A percentile compares a stretch with the other conserved stretches of the same genome.
phyloP scores from a whole-genome alignment of 2,329 filamentous ascomycete species.

The Dothiorella sarmentorum region DNA sequence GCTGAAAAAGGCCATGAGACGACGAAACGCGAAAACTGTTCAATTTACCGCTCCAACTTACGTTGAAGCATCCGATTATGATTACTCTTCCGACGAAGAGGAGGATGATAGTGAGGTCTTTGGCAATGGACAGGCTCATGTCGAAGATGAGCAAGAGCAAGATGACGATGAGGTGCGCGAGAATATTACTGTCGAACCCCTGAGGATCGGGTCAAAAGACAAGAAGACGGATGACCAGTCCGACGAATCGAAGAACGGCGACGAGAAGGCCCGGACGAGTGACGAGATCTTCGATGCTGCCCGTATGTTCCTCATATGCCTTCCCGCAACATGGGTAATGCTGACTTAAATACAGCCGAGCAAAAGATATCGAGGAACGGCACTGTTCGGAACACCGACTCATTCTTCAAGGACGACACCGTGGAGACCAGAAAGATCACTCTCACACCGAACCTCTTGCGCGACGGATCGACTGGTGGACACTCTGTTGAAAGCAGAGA shows the following conservation, averaged over 20 bases:
- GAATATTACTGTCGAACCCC: conserved; percentile 32
- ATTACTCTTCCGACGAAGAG: conserved; percentile 75
- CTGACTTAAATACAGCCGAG: conserved; percentile 25
- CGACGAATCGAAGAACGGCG: conserved; percentile 37
- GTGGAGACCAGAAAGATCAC: conserved; percentile 97
- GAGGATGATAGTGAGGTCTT: conserved; percentile 37
- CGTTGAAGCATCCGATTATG: conserved; percentile 81
- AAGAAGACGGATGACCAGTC: conserved; percentile 25
- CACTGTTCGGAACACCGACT: conserved; percentile 86
- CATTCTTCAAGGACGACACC: conserved; percentile 94
- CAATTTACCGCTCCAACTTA: conserved; percentile 82
- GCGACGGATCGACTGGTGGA: conserved; percentile 63
- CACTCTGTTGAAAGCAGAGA: conserved; percentile 36
- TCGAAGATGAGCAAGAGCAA: conserved; percentile 31
- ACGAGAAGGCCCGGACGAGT: conserved; percentile 58
- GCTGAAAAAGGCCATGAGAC: conserved; percentile 77
- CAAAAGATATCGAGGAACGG: conserved; percentile 67
- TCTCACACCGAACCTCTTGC: conserved; percentile 84
- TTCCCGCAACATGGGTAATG: not conserved
- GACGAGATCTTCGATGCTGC: conserved; percentile 4
- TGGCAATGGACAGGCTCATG: conserved; percentile 34
- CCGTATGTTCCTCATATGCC: not conserved
- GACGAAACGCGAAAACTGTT: conserved; percentile 80
- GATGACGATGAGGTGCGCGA: conserved; percentile 32
- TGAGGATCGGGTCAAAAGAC: conserved; percentile 36